Evolutionary conservation across 805 yeast genomes (phyloP), one percentile per base, ranked within the genome.

Genomic region (Nakazawaea pomicola): DNA sequence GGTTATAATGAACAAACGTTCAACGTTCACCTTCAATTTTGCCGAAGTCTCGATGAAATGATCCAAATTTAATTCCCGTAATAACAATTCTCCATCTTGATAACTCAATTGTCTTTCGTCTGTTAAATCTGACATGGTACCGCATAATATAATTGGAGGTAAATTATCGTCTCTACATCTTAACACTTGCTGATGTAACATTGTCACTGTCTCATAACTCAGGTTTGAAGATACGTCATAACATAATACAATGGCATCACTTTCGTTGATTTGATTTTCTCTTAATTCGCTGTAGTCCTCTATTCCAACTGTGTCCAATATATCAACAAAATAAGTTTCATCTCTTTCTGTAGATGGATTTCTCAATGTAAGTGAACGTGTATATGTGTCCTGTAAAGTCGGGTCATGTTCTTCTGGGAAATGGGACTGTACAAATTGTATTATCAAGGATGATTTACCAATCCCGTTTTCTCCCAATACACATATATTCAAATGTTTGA

Each of bases 251-350:
- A 75, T 62, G 11, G 72, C 77, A 54, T 76, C 79, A 3, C 76
- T 72, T 6, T 49, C 44, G 20, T 20, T 29, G 8, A 55, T 46
- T 20, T 55, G 34, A 9, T 14, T 15, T 15, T 42, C 45, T 29
- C 51, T 41, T 4, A 29, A 31, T 15, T 41, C 48, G 18, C 33
- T 65, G 47, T 68, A 68, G 46, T 70, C 75, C 49, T 72, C 96
- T 46, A 82, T 82, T 33, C 96, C 98, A 1, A 95, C 95, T 3
- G 96, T 88, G 56, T 93, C 99, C 46, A 90, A 66, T 40, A 76
- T 66, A 45, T 74, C 76, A 50, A 75, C 52, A 5, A 51, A 40
- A 15, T 59, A 64, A 38, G 56, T 64, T 23, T 23, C 25, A 7
- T 23, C 25, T 7, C 43, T 70, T 70, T 12, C 30, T 8, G 30